These are phyloP conservation scores for Platanthera zijinensis DNA, from an alignment of 106 monocot genomes.

Conservation along the genomic window DNA sequence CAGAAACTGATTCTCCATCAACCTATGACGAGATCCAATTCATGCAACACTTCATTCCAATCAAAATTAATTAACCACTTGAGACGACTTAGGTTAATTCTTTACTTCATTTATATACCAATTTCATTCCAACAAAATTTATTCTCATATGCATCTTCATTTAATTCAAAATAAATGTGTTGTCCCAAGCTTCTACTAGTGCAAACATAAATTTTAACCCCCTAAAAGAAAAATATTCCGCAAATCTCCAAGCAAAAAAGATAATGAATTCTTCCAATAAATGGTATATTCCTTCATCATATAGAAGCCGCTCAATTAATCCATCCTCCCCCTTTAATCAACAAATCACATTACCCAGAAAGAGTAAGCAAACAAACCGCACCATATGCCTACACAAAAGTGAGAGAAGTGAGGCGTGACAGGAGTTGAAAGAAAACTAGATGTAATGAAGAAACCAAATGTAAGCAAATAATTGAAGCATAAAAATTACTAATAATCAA, in stretches of 20 bases:
- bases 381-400: background rate
- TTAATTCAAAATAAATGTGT: background rate
- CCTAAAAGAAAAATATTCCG: no score
- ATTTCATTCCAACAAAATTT: background rate
- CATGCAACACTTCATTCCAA: background rate
- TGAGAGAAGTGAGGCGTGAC: background rate
- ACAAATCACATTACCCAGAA: background rate
- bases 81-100: background rate
- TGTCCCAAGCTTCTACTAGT: background rate
- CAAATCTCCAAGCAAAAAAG: background rate
- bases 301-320: no score
- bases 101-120: background rate
- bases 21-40: no score
- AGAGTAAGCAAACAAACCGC: background rate
- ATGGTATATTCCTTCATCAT: background rate
- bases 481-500: background rate
- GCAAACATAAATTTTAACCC: no score
- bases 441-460: background rate
- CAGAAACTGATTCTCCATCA: no score
- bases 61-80: background rate
- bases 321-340: no score
- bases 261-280: background rate
- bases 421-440: background rate
- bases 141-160: background rate
- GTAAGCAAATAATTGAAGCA: background rate